phyloP scores from a whole-genome alignment of 1,284 basidiomycete species.

The Mrakiaceae sp. region DNA sequence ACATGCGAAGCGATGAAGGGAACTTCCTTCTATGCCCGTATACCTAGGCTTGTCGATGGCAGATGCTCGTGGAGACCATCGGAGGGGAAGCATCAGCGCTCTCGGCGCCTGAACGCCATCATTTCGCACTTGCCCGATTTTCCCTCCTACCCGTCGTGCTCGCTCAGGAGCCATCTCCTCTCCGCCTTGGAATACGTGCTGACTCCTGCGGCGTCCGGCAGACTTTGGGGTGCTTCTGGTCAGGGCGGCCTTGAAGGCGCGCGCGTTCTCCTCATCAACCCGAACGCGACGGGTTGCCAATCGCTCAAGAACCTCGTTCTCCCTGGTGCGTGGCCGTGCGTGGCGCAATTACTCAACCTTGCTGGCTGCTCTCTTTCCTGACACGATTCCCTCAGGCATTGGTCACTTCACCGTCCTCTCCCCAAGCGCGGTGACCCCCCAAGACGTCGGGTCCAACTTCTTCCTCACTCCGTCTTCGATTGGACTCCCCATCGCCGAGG shows the following conservation, averaged over 20 bases:
- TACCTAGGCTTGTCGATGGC: neutral
- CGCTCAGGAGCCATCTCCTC: neutral
- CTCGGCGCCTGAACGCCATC: conserved; percentile 2
- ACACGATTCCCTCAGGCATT: conserved; percentile 42
- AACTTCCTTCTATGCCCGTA: neutral
- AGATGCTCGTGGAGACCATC: neutral
- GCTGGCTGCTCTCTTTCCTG: neutral
- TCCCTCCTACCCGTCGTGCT: neutral
- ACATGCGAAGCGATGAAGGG: neutral
- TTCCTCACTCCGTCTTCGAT: conserved; percentile 71
- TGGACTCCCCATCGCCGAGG: conserved; percentile 65
- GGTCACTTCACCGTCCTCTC: conserved; percentile 85
- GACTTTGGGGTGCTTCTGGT: conserved; percentile 89
- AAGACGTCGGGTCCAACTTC: conserved; percentile 91
- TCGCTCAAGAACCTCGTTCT: conserved; percentile 91
- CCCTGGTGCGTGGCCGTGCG: conserved; percentile 44
- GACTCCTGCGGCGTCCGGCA: conserved; percentile 27
- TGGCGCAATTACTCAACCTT: neutral
- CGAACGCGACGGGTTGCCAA: conserved; percentile 67
- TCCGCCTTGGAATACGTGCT: too few species aligned
- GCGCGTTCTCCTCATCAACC: conserved; percentile 68
- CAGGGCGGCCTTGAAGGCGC: conserved; percentile 83
- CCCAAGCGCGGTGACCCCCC: conserved; percentile 45
- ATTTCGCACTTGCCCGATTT: neutral
- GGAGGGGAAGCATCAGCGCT: neutral